Base-by-base conservation (phyloP, 495 filamentous ascomycete genomes). In the Beverwykella pulmonaria region DNA sequence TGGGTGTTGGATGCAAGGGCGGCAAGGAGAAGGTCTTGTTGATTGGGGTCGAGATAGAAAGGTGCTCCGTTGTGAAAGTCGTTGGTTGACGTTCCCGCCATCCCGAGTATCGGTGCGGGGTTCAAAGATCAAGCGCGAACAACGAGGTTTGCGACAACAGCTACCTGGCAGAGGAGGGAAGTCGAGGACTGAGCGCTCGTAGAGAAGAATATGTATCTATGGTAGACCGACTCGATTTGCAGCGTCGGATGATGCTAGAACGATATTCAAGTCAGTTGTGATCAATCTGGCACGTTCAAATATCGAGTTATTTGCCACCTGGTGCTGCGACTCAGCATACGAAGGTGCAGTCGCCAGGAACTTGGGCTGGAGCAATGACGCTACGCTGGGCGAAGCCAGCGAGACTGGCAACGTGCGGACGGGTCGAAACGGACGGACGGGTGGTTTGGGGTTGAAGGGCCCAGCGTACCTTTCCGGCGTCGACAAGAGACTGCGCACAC, bases 1-100 rank as follows among this genome's bases (percentile, higher is more conserved):
- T 82, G 78, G 23, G 79, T 81, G 76, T 93, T 93, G 58, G 93
- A 95, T 50, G 88, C 88, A 68, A 98, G 86, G 23, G 94, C 93
- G 49, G 92, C 90, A 44, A 92, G 87, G 46, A 98, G 79, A 41
- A 97, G 87, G 73, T 90, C 88, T 78, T 97, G 91, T 76, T 98
- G 91, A 71, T 89, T 87, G 19, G 89, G 87, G 39, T 92, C 91
- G 64, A 97, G 88, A 74, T 88, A 88, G 61, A 68, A 68, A 12
- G 58, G 69, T n/a, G 57, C 61, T 14, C 73, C 68, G 71, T 49
- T 66, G 36, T 61, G 57, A 59, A 67, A 72, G 50, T 64, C 63
- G 63, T 67, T 69, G 34, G 67, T 60, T 26, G 63, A 62, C 44
- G 70, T 70, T 52, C 59, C 65, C 59, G 72, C 61, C 63, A 72